phyloP scores from a whole-genome alignment of 345 rosid genomes.

The Rhodamnia rubescens region DNA sequence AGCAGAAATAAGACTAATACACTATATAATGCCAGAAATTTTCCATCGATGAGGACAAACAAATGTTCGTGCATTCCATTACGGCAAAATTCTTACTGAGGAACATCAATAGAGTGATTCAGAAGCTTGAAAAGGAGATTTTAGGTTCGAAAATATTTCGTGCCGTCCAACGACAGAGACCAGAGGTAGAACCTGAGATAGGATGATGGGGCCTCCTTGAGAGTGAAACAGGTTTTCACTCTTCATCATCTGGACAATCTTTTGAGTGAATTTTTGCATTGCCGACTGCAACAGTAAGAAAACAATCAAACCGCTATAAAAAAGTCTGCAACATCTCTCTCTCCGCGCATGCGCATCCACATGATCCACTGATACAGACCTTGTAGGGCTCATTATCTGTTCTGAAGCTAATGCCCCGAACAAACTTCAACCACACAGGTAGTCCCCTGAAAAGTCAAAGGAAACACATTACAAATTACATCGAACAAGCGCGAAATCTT shows the following conservation, averaged over 20 bases:
- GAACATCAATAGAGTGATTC: background rate
- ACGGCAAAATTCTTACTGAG: background rate
- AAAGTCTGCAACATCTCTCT: background rate
- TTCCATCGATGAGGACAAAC: background rate
- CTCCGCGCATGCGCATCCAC: background rate
- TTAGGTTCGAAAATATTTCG: background rate
- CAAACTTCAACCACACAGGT: constrained; percentile 85
- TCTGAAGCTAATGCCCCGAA: constrained; percentile 77
- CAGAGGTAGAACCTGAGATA: constrained; percentile 20
- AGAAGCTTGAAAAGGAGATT: background rate
- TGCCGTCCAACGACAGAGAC: background rate
- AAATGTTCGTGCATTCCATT: background rate
- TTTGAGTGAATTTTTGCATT: constrained; percentile 28
- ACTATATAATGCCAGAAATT: background rate
- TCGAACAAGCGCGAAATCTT: background rate
- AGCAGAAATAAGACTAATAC: background rate
- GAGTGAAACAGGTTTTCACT: constrained; percentile 21
- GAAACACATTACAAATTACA: background rate
- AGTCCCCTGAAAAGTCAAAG: constrained; percentile 30
- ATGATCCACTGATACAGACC: constrained; percentile 20
- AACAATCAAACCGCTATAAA: background rate
- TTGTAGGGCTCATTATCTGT: constrained; percentile 78
- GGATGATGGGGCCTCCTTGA: constrained; percentile 40
- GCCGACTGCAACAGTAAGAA: constrained; percentile 9
- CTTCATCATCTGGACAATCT: constrained; percentile 29